phyloP scores from a whole-genome alignment of 768 basidiomycete genomes.

The Mycena metata region DNA sequence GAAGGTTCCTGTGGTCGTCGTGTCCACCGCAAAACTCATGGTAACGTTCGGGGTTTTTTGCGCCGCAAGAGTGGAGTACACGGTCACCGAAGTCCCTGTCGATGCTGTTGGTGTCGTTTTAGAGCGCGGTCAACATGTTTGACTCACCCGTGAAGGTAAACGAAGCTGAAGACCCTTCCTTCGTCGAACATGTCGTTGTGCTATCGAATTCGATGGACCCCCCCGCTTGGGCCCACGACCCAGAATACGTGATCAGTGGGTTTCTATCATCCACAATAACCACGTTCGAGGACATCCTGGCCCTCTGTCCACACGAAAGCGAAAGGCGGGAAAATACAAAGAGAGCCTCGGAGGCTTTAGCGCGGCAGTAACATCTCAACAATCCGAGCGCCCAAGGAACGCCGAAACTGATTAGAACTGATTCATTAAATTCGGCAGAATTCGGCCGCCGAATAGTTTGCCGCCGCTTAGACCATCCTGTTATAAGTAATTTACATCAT shows the following conservation, averaged over 20 bases:
- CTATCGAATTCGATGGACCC: not conserved
- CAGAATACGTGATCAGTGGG: not conserved
- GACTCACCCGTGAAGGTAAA: constrained; percentile 10
- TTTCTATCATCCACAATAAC: constrained; percentile 7
- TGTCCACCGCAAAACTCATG: constrained; percentile 11
- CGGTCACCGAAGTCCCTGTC: constrained; percentile 5
- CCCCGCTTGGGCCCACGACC: constrained; percentile 1
- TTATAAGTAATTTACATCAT: no score
- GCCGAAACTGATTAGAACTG: no score
- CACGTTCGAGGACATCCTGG: not conserved
- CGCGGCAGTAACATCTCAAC: no score
- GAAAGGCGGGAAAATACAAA: no score
- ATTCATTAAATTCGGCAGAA: no score
- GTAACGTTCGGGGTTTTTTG: not conserved
- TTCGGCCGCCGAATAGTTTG: no score
- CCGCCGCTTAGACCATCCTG: no score
- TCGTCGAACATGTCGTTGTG: constrained; percentile 6
- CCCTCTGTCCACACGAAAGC: no score
- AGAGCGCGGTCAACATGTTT: no score
- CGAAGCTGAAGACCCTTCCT: constrained; percentile 1
- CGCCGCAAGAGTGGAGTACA: not conserved
- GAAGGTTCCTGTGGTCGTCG: not conserved
- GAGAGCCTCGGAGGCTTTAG: no score
- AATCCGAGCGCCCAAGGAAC: no score
- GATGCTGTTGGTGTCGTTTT: no score